phyloP scores from a whole-genome alignment of 1,139 yeast genomes.

The Saccharomycopsis hybrid region DNA sequence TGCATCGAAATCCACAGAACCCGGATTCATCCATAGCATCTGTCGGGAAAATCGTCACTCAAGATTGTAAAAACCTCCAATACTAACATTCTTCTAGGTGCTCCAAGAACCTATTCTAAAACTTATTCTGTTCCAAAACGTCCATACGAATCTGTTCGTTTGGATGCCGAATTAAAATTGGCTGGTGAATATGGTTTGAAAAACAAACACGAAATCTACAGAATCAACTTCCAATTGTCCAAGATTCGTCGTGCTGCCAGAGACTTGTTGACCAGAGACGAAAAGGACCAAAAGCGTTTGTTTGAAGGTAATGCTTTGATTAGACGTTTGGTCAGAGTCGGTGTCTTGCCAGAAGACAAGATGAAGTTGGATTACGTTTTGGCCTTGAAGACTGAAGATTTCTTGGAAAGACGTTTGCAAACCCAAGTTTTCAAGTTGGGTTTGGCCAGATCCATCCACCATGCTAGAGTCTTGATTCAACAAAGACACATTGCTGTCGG shows the following conservation, averaged over 20 bases:
- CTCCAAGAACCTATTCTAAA: constrained; percentile 99
- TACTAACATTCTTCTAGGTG: constrained; percentile 44
- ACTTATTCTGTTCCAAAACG: constrained; percentile 99
- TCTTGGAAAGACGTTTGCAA: constrained; percentile 99
- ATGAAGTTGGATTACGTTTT: constrained; percentile 99
- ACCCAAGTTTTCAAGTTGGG: constrained; percentile 99
- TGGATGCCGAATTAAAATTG: constrained; percentile 97
- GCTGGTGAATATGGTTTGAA: constrained; percentile 99
- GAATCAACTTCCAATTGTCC: constrained; percentile 97
- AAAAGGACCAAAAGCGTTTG: constrained; percentile 99
- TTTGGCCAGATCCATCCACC: constrained; percentile 99
- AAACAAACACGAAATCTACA: constrained; percentile 99
- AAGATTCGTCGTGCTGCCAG: constrained; percentile 99
- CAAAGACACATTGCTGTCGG: constrained; percentile 99
- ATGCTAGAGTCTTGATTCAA: constrained; percentile 97
- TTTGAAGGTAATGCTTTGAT: constrained; percentile 99
- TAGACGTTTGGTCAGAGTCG: constrained; percentile 96
- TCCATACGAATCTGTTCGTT: constrained; percentile 98
- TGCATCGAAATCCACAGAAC: too few relatives aligned
- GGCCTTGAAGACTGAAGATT: constrained; percentile 97
- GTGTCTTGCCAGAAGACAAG: constrained; percentile 98
- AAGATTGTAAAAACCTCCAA: too few relatives aligned
- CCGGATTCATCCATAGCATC: too few relatives aligned
- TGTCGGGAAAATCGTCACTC: too few relatives aligned
- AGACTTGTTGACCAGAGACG: constrained; percentile 99